Conservation (phyloP, 2,329 filamentous ascomycete species). For the Rhinocladiella similis region DNA sequence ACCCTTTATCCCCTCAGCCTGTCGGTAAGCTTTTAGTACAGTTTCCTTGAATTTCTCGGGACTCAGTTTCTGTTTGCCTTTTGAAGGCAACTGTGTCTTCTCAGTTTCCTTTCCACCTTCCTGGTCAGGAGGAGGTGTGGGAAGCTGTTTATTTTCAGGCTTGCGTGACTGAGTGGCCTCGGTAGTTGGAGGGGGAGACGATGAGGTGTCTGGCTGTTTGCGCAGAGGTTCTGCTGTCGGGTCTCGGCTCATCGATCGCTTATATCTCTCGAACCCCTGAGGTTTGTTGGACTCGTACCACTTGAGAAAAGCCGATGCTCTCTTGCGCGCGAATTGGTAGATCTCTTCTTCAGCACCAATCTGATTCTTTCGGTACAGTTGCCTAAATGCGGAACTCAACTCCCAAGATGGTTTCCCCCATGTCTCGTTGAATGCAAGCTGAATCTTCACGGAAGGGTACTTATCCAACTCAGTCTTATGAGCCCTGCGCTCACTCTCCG, state of each 20-base stretch:
- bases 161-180: no score
- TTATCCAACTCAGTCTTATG: not conserved
- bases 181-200: no score
- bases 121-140: no score
- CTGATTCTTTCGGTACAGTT: not conserved
- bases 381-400: not conserved
- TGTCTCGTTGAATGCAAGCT: conserved; percentile 1
- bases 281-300: not conserved
- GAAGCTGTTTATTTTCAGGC: no score
- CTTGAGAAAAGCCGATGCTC: not conserved
- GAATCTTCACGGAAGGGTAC: conserved; percentile 1
- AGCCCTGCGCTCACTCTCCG: not conserved
- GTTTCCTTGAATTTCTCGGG: no score
- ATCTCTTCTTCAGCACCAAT: not conserved
- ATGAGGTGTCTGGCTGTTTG: not conserved
- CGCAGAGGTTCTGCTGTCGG: not conserved
- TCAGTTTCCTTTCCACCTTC: no score
- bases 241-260: not conserved
- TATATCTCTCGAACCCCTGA: not conserved
- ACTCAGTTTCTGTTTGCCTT: no score
- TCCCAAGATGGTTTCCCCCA: not conserved
- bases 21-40: no score
- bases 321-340: not conserved
- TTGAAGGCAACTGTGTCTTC: no score
- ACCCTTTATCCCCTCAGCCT: no score